Conservation (phyloP, 441 rosid genomes). For the Isatis lusitanica region DNA sequence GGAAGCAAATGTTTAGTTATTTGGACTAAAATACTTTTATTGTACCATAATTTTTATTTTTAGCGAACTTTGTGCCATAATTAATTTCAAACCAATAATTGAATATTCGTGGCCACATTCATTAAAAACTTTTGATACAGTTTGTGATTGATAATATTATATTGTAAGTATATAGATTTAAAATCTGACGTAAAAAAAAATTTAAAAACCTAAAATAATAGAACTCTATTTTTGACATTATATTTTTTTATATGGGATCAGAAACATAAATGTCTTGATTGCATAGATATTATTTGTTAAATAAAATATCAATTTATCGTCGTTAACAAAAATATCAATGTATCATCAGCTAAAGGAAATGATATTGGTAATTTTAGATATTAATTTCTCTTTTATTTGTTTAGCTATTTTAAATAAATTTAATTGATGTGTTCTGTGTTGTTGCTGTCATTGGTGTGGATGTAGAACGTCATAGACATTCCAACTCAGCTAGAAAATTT, state of each 20-base stretch:
- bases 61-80: no score
- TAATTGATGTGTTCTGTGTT: background rate
- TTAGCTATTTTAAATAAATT: background rate
- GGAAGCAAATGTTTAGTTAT: no score
- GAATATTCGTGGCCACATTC: no score
- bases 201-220: background rate
- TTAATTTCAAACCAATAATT: no score
- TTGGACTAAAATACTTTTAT: no score
- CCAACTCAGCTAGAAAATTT: conserved; percentile 63
- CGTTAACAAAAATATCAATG: background rate
- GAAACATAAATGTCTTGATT: background rate
- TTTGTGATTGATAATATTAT: background rate
- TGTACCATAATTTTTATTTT: no score
- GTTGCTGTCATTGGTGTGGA: conserved; percentile 11
- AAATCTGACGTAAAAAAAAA: background rate
- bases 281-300: background rate
- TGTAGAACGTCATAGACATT: conserved; percentile 59
- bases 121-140: background rate
- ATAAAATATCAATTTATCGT: background rate
- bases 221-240: background rate
- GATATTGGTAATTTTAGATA: background rate
- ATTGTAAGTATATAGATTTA: background rate
- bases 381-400: background rate
- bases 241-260: background rate
- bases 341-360: background rate